Conservation (phyloP, 2,329 filamentous ascomycete genomes). For the Hypocrella siamensis region DNA sequence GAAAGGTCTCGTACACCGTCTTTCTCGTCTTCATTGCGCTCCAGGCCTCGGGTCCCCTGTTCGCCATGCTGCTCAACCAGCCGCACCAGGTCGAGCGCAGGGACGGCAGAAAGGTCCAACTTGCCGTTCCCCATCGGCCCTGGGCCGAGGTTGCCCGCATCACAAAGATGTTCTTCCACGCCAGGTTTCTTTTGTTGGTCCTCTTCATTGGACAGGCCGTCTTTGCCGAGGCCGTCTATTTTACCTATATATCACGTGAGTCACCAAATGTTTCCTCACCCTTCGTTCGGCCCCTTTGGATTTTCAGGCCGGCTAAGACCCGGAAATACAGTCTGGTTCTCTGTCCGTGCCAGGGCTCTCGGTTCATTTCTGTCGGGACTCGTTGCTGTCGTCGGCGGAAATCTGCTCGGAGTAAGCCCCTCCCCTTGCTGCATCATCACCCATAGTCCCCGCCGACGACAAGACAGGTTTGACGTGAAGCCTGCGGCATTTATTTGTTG, state of each 20-base stretch:
- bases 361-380: constrained; percentile 58
- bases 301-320: neutral
- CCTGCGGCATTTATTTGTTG: too few species aligned
- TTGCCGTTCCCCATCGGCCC: constrained; percentile 38
- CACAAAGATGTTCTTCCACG: neutral
- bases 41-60: constrained; percentile 49
- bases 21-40: constrained; percentile 57
- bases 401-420: constrained; percentile 42
- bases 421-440: too few species aligned
- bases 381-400: constrained; percentile 44
- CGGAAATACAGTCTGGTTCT: constrained; percentile 41
- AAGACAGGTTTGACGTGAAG: too few species aligned
- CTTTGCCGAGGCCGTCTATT: constrained; percentile 47
- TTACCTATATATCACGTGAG: constrained; percentile 39
- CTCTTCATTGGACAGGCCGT: constrained; percentile 42
- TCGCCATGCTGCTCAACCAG: constrained; percentile 43
- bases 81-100: constrained; percentile 48
- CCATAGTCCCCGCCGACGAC: too few species aligned
- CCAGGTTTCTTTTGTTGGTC: constrained; percentile 36
- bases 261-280: neutral
- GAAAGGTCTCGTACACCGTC: constrained; percentile 53
- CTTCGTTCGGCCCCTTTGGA: neutral
- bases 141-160: neutral
- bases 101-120: constrained; percentile 45
- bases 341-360: constrained; percentile 50